Percentiles rank a stretch among this genome's conserved stretches.
These are phyloP conservation scores for Solanum appendiculatum DNA, from an alignment of 257 asterid genomes.

Conservation along the genomic window DNA sequence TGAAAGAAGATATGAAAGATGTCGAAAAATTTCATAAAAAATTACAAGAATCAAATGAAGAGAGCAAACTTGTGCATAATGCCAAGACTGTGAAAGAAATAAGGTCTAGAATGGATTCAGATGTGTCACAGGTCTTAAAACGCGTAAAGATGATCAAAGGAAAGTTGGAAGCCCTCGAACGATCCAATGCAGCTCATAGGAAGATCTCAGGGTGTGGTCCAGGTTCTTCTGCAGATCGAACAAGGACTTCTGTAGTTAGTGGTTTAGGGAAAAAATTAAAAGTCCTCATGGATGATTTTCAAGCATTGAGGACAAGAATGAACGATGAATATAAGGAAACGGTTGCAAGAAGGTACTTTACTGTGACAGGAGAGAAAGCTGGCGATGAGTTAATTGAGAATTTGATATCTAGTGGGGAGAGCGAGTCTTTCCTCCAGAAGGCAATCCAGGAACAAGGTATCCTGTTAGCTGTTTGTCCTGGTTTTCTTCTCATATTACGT, in stretches of 20 bases:
- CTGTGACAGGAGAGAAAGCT: constrained; percentile 33
- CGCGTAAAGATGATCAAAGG: constrained; percentile 31
- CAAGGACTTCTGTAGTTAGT: constrained; percentile 34
- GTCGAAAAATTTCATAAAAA: constrained; percentile 20
- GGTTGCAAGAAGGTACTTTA: constrained; percentile 30
- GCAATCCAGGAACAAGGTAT: constrained; percentile 36
- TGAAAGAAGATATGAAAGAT: constrained; percentile 27
- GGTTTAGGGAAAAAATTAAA: constrained; percentile 36
- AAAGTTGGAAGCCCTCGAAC: constrained; percentile 30
- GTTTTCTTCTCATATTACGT: not conserved
- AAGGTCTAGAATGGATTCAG: constrained; percentile 26
- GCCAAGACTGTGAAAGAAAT: constrained; percentile 31
- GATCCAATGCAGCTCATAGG: constrained; percentile 25
- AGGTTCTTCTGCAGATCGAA: constrained; percentile 37
- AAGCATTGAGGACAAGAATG: constrained; percentile 22
- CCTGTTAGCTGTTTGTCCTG: not conserved
- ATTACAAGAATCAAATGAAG: constrained; percentile 29
- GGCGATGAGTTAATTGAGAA: constrained; percentile 24
- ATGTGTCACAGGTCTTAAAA: constrained; percentile 24
- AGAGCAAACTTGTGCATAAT: constrained; percentile 31
- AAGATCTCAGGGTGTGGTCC: constrained; percentile 31
- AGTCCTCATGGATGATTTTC: constrained; percentile 34
- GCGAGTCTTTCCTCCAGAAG: constrained; percentile 32
- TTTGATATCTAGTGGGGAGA: constrained; percentile 36
- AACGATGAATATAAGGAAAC: constrained; percentile 34